Conservation (phyloP, 139 green algal genomes). For the Chlamydomonas urium region DNA sequence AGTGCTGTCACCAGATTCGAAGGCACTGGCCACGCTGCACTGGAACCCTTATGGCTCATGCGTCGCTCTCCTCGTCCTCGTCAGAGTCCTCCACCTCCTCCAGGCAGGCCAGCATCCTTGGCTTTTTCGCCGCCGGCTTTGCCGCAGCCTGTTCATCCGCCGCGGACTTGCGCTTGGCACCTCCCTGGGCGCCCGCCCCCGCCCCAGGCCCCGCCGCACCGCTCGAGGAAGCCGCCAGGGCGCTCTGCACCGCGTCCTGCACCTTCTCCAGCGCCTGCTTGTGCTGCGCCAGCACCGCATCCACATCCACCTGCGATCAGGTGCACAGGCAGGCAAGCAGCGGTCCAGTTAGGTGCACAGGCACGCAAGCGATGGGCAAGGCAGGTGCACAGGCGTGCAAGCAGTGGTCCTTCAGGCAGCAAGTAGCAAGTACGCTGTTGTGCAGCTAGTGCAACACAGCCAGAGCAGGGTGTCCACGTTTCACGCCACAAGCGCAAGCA, state of each 20-base stretch:
- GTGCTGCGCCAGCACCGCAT: slow-evolving; percentile 39
- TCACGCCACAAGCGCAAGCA: no score
- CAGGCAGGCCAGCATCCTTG: slow-evolving; percentile 36
- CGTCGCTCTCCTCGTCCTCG: slow-evolving; percentile 13
- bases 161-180: slow-evolving; percentile 1
- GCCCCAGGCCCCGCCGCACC: background rate
- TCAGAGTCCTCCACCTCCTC: slow-evolving; percentile 24
- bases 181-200: slow-evolving; percentile 14
- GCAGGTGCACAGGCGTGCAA: background rate
- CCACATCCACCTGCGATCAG: slow-evolving; percentile 44
- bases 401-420: background rate
- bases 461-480: no score
- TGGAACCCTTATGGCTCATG: no score
- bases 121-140: slow-evolving; percentile 18
- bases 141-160: slow-evolving; percentile 7
- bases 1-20: no score
- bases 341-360: background rate
- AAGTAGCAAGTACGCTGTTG: background rate
- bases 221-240: slow-evolving; percentile 11
- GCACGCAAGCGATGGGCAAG: background rate
- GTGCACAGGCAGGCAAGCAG: background rate
- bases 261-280: slow-evolving; percentile 27
- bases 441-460: background rate
- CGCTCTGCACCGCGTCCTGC: slow-evolving; percentile 40
- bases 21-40: no score